These are phyloP conservation scores for Arbutus unedo DNA, from an alignment of 148 eudicot species.

Conservation along the genomic window DNA sequence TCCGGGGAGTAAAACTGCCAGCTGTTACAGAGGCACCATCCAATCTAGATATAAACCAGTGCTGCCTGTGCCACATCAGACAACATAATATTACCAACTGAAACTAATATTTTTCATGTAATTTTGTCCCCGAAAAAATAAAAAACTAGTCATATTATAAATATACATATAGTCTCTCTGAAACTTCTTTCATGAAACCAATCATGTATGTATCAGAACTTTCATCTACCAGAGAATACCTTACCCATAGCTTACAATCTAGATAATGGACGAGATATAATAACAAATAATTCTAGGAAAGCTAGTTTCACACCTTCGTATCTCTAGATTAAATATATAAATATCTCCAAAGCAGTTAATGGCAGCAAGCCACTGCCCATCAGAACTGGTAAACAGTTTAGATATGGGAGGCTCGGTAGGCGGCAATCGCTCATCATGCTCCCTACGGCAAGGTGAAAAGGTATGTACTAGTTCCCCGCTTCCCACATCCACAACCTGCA, in stretches of 20 bases:
- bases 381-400: constrained; percentile 70
- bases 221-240: background rate
- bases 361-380: constrained; percentile 97
- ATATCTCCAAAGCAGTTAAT: constrained; percentile 86
- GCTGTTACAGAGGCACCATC: constrained; percentile 93
- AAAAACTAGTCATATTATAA: background rate
- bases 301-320: constrained; percentile 49
- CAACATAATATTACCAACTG: background rate
- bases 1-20: constrained; percentile 74
- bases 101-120: background rate
- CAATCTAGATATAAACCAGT: constrained; percentile 90
- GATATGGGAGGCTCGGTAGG: constrained; percentile 88
- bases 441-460: constrained; percentile 71
- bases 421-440: constrained; percentile 40
- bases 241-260: background rate
- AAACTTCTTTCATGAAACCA: too few relatives aligned
- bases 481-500: constrained; percentile 70
- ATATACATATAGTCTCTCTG: background rate
- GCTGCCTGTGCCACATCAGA: constrained; percentile 57
- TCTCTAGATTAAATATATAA: constrained; percentile 80
- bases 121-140: background rate
- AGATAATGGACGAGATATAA: background rate
- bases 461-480: constrained; percentile 51
- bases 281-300: background rate
- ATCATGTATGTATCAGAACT: background rate